Percentiles rank a stretch among this genome's conserved stretches.
These are phyloP conservation scores for Corynascus novoguineensis DNA, from an alignment of 495 filamentous ascomycete species.

Conservation along the genomic window DNA sequence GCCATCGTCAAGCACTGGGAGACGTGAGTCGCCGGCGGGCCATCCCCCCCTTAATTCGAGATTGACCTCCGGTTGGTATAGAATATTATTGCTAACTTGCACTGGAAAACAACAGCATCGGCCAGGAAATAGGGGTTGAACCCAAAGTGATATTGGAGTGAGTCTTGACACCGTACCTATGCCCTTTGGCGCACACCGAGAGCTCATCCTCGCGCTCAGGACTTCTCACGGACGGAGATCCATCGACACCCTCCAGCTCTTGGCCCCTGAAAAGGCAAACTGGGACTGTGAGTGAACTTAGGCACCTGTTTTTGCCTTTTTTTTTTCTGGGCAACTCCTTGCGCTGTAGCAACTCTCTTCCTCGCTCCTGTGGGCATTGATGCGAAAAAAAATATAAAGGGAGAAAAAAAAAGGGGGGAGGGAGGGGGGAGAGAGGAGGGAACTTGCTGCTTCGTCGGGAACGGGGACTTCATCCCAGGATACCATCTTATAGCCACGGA, in stretches of 20 bases:
- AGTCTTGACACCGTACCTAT: neutral
- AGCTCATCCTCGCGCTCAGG: conserved; percentile 5
- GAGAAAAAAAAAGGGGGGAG: neutral
- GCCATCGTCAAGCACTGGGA: conserved; percentile 94
- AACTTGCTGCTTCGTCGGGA: neutral
- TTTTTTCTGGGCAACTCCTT: too few relatives aligned
- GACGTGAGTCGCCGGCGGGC: conserved; percentile 58
- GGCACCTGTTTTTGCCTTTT: too few relatives aligned
- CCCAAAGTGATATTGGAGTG: conserved; percentile 69
- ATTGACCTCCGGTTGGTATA: neutral
- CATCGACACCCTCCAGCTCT: conserved; percentile 71
- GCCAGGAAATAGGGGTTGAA: conserved; percentile 74
- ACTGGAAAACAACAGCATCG: conserved; percentile 52
- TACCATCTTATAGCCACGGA: neutral
- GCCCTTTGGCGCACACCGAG: neutral
- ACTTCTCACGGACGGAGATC: conserved; percentile 84
- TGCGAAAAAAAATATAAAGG: too few relatives aligned
- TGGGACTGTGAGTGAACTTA: conserved; percentile 69
- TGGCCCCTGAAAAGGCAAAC: conserved; percentile 75
- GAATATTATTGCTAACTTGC: conserved; percentile 5
- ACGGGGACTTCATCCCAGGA: too few relatives aligned
- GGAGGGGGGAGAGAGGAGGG: neutral
- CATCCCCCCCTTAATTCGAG: too few relatives aligned
- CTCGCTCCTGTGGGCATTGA: too few relatives aligned
- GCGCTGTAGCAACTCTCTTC: neutral